Base-by-base conservation (phyloP, 192 early-diverging fungal species). In the Phlyctochytrium arcticum region DNA sequence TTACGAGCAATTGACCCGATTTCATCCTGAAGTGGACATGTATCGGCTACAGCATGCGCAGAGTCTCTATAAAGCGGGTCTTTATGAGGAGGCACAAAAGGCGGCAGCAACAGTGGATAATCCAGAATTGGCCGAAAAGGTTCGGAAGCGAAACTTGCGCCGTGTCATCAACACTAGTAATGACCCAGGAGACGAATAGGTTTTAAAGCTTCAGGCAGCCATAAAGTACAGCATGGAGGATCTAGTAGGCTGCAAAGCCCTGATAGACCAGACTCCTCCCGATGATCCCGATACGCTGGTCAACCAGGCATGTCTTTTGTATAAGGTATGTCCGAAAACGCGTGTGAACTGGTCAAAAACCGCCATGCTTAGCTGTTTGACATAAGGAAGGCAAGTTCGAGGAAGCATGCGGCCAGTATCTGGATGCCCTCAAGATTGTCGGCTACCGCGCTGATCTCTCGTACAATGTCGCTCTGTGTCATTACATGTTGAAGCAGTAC, bases 171-270 rank as follows among this genome's bases (percentile, higher is more conserved):
- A 9, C 55, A 35, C 55, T 30, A 4, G 21, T 53, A 60, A 12
- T 36, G 46, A 12, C 34, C 19, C 33, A 24, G 6, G 15, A n/a
- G 53, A 5, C 36, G 7, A 3, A 24, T 29, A 84, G 83, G 50
- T 85, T 19, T 50, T 81, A 8, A 82, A 83, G 58, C 70, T 86
- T 32, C 78, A 85, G 62, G 81, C 84, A 21, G 70, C 84, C 4
- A 85, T 86, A 32, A 85, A 82, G 36, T 84, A 84, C 60, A 77
- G 76, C 48, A 68, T 65, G 61, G 74, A 86, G 46, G 84, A 86
- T 64, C 53, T 80, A 34, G 50, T 72, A 21, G 84, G 82, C 2
- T 81, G 79, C 73, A 85, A 83, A 46, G 26, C 65, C 2, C 53
- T 86, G 36, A 69, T 81, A 37, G 84, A 86, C 32, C 78, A 82